Evolutionary conservation across 768 basidiomycete genomes (phyloP), one percentile per base, ranked within the genome.

Genomic region (Podaxis carcinomalis): DNA sequence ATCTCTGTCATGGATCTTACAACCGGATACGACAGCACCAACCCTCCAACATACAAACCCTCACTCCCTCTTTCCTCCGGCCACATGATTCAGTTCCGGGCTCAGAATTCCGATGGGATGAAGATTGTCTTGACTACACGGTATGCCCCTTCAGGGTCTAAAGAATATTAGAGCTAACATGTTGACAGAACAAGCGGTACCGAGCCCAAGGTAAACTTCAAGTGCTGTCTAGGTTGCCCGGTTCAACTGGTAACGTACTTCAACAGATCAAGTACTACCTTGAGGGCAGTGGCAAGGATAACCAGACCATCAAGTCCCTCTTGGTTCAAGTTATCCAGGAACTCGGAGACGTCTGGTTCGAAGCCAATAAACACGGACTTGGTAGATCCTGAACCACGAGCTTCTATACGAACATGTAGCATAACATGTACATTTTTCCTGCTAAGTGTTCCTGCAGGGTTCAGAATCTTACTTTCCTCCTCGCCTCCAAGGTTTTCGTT

Each of bases 231-330:
- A 4, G 51, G 23, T 61, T 21, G 35, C 56, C 2, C 5, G 23
- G 35, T 10, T 19, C 35, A 32, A 56, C 47, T 50, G 51, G 23
- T 36, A 23, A 32, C 28, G n/a, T 25, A 25, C 14, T 53, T 47
- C 47, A 32, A n/a, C 50, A 81, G 90, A 91, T 94, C 74, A 95
- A 95, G 69, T 93, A 89, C 71, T 95, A 95, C 68, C 76, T 95
- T 28, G 93, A 95, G 75, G 93, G 90, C 10, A 82, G 77, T 52
- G 91, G 92, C 0, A 76, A 70, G 52, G 73, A 89, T 64, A 67
- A 74, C 0, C 63, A 62, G n/a, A 67, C 69, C 0, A 85, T 94
- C 3, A 73, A 73, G 1, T 66, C 63, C 3, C 70, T 84, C 39
- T 77, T 95, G n/a, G 71, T 73, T 3, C 69, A 68, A 44, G 86